Base-by-base conservation (phyloP, 202 grass and related monocot species). In the Brachypodium distachyon region DNA sequence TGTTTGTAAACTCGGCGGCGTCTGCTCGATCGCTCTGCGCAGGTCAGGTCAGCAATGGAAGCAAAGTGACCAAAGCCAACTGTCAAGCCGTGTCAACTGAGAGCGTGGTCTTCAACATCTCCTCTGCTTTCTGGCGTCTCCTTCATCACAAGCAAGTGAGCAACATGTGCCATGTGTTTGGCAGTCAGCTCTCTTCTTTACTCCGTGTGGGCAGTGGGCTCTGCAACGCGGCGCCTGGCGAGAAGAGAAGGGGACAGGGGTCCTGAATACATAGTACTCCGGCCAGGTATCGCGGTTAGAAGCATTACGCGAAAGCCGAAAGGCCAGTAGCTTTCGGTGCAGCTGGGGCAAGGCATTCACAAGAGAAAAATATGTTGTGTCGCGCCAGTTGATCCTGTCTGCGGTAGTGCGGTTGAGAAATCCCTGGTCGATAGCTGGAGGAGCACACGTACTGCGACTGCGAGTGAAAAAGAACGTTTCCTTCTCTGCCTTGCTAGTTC, bases 381-480 rank as follows among this genome's bases (percentile, higher is more conserved):
- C n/a, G n/a, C n/a, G n/a, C n/a, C n/a, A n/a, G n/a, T n/a, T n/a
- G n/a, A 64, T 72, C 37, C 7, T 87, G 74, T 81, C 59, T 73
- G 67, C 4, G 59, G 79, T 83, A 73, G 79, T 73, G 67, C 4
- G 59, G 79, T 83, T 78, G 79, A 67, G 73, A 67, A 67, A 36
- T 64, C 50, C n/a, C 31, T 29, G 42, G 51, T 29, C 49, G 72
- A 66, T 21, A 76, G 40, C 58, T 41, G 73, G 23, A 77, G 67
- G 18, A 77, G 41, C 19, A 31, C 46, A 12, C 44, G 23, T 52
- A 59, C 21, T n/a, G 51, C 36, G 16, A n/a, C n/a, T n/a, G n/a
- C n/a, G n/a, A n/a, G n/a, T n/a, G n/a, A n/a, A n/a, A n/a, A n/a
- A 67, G 21, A 44, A 51, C 46, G 9, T 12, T 52, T 9, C 50